phyloP scores from a whole-genome alignment of 352 stramenopile species.

The Paralagenidium karlingii region DNA sequence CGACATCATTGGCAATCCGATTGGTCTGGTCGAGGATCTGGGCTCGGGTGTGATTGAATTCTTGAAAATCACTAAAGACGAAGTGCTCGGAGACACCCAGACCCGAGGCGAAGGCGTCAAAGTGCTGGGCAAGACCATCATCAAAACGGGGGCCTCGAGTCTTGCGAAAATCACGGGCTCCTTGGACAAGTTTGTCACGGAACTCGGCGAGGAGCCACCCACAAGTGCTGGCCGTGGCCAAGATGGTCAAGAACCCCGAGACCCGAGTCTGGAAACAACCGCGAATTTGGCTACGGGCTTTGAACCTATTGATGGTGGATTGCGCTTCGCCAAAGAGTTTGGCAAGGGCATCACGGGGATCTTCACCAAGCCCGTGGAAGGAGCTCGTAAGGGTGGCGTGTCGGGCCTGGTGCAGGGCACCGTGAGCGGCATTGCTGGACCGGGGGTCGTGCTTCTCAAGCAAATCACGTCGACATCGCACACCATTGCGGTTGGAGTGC shows the following conservation, averaged over 20 bases:
- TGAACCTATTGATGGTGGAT: slow-evolving; percentile 20
- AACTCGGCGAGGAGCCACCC: slow-evolving; percentile 50
- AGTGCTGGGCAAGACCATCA: slow-evolving; percentile 75
- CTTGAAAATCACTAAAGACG: slow-evolving; percentile 81
- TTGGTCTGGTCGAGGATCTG: slow-evolving; percentile 78
- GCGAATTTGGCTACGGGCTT: slow-evolving; percentile 16
- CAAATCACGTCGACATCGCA: slow-evolving; percentile 75
- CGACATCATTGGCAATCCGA: slow-evolving; percentile 80
- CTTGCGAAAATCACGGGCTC: slow-evolving; percentile 77
- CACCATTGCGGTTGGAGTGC: slow-evolving; percentile 57
- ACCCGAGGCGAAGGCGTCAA: slow-evolving; percentile 79
- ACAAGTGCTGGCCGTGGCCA: slow-evolving; percentile 3
- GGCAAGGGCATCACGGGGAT: slow-evolving; percentile 76
- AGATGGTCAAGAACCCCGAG: slow-evolving; percentile 14
- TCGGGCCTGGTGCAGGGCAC: slow-evolving; percentile 64
- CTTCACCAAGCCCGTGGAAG: slow-evolving; percentile 79
- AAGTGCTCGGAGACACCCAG: slow-evolving; percentile 66
- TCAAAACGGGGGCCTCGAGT: slow-evolving; percentile 57
- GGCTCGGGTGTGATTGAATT: slow-evolving; percentile 80
- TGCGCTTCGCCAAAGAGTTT: slow-evolving; percentile 81
- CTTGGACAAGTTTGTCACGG: slow-evolving; percentile 75
- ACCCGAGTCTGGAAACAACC: neutral
- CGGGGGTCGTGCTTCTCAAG: slow-evolving; percentile 75
- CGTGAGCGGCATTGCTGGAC: slow-evolving; percentile 63
- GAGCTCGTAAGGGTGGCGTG: slow-evolving; percentile 62